Base-by-base conservation (phyloP, 495 filamentous ascomycete species). In the Sporormia fimetaria region DNA sequence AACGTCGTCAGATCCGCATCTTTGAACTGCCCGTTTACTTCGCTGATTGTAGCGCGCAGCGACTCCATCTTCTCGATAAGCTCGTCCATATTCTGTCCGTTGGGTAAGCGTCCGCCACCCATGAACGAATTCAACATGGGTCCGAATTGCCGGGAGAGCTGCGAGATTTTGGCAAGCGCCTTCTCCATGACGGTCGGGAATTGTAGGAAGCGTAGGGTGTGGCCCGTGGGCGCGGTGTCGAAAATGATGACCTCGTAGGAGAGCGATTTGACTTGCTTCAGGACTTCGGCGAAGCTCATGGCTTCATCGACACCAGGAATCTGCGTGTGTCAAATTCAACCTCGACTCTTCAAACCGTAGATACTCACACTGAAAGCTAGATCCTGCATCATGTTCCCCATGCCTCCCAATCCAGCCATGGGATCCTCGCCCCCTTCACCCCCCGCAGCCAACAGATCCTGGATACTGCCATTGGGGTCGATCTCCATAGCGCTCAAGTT, bases 401-500 rank as follows among this genome's bases (percentile, higher is more conserved):
- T 76, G 3, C 74, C 81, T 6, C 65, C 71, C 52, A 76, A 54
- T 36, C 68, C 73, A 30, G 59, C 71, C 72, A 80, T 71, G 8
- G 75, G 74, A 43, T 81, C 75, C 41, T 81, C 73, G 1, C 66
- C 71, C 28, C 76, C 80, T 9, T 87, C 87, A 6, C 78, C 84
- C 37, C 84, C 83, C 10, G 75, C 77, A 4, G 83, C 80, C 40
- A 99, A 65, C 11, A 99, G 64, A 61, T 99, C 90, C 63, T 95
- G 87, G 44, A 99, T 94, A 53, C 86, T 94, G 20, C 90, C 92
- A 61, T 93, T 96, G 31, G 90, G 90, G 62, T 99, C 90, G 52
- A 99, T 96, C 68, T 99, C 90, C 90, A 99, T 99, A 15, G 90
- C 90, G 54, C 86, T 93, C 39, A 99, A 69, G 58, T 96, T 96